A percentile compares a stretch with the other conserved stretches of the same genome.
These are phyloP conservation scores for Thalassiosira allenii DNA, from an alignment of 352 stramenopile species.

Conservation along the genomic window DNA sequence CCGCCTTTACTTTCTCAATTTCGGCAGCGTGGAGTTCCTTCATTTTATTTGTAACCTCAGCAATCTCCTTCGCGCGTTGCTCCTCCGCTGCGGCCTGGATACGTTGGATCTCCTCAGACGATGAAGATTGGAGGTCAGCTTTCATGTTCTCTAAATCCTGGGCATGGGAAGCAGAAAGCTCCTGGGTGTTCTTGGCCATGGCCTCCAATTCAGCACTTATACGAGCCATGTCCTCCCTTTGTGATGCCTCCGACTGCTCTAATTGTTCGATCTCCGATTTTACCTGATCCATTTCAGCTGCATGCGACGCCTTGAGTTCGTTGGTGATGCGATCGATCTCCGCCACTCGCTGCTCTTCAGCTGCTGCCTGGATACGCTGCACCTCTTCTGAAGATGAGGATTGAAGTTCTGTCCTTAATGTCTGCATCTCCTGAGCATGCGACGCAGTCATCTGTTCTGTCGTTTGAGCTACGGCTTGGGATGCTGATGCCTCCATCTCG, in stretches of 20 bases:
- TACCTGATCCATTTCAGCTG: conserved; percentile 41
- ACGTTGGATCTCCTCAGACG: neutral
- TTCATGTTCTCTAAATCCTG: conserved; percentile 34
- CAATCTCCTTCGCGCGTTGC: conserved; percentile 13
- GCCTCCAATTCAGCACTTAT: conserved; percentile 36
- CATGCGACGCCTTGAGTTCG: conserved; percentile 46
- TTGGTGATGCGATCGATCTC: conserved; percentile 48
- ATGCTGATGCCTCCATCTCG: conserved; percentile 27
- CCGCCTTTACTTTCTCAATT: conserved; percentile 45
- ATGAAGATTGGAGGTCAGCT: conserved; percentile 16
- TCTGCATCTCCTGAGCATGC: conserved; percentile 7
- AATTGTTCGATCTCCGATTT: conserved; percentile 55
- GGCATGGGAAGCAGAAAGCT: conserved; percentile 22
- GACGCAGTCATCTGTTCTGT: conserved; percentile 14
- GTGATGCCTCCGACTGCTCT: conserved; percentile 34
- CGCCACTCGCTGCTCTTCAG: conserved; percentile 38
- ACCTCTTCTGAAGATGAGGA: conserved; percentile 36
- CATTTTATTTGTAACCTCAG: conserved; percentile 23
- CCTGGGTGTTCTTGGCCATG: conserved; percentile 23
- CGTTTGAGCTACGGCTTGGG: conserved; percentile 26
- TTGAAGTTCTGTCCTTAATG: conserved; percentile 29
- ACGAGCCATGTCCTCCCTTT: conserved; percentile 30
- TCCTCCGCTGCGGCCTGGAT: conserved; percentile 5
- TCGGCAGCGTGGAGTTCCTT: conserved; percentile 50
- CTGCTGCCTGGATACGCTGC: conserved; percentile 30